Percentiles rank a stretch among this genome's conserved stretches.
These are phyloP conservation scores for Pyronema omphalodes DNA, from an alignment of 495 filamentous ascomycete genomes.

Conservation along the genomic window DNA sequence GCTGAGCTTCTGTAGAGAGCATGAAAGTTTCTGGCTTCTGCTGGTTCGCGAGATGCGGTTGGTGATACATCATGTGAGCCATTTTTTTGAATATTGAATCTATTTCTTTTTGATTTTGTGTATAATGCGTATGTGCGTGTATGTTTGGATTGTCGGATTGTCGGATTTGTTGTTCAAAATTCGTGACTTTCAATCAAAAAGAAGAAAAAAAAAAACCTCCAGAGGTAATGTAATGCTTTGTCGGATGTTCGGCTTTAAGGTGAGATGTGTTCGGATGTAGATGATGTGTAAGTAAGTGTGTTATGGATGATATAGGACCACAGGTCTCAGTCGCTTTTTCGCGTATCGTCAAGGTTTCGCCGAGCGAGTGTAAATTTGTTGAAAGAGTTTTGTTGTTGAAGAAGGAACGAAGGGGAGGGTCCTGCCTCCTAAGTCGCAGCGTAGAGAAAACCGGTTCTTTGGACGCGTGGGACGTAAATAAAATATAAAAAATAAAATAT, in stretches of 20 bases:
- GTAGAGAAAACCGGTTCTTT: constrained; percentile 26
- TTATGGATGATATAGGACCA: not conserved
- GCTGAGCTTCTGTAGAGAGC: constrained; percentile 88
- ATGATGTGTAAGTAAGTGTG: not conserved
- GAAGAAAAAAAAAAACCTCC: no score
- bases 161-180: not conserved
- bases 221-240: not conserved
- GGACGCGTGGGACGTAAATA: constrained; percentile 23
- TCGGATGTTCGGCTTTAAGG: no score
- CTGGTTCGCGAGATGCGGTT: constrained; percentile 22
- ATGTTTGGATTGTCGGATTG: not conserved
- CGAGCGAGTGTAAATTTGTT: constrained; percentile 6
- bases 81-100: no score
- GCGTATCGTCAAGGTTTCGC: constrained; percentile 6
- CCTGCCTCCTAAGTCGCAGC: constrained; percentile 26
- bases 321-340: constrained; percentile 5
- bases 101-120: not conserved
- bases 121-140: not conserved
- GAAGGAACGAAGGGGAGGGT: constrained; percentile 26
- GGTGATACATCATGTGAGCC: constrained; percentile 25
- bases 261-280: no score
- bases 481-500: constrained; percentile 24
- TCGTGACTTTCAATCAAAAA: not conserved
- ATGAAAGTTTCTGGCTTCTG: constrained; percentile 98
- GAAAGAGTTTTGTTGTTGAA: constrained; percentile 8